These are phyloP conservation scores for Elsinoe necatrix DNA, from an alignment of 2,329 filamentous ascomycete genomes.

Conservation along the genomic window DNA sequence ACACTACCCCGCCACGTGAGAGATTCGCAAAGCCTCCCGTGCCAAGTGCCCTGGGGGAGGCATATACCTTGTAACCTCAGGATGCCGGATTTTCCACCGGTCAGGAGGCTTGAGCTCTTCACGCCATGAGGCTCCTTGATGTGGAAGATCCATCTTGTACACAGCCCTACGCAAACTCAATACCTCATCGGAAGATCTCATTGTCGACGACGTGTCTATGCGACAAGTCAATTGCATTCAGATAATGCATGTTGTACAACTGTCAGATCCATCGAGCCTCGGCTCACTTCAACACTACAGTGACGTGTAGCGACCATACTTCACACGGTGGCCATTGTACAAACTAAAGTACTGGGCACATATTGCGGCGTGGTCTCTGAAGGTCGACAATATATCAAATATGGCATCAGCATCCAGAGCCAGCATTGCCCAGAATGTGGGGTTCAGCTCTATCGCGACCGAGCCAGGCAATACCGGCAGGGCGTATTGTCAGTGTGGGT, in stretches of 20 bases:
- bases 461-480: background rate
- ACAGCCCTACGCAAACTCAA: background rate
- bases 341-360: background rate
- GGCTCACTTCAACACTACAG: background rate
- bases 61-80: background rate
- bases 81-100: background rate
- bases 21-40: background rate
- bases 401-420: background rate
- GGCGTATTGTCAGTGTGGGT: background rate
- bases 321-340: no score
- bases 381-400: background rate
- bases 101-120: background rate
- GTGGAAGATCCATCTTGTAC: background rate
- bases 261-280: background rate
- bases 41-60: no score
- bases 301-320: background rate
- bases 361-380: background rate
- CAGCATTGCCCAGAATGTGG: background rate
- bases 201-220: background rate
- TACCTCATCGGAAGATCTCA: background rate
- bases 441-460: background rate
- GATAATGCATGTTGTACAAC: background rate
- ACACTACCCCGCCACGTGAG: background rate
- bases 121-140: background rate
- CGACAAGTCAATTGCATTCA: background rate